phyloP scores from a whole-genome alignment of 768 basidiomycete genomes.

The Suillus luteus region DNA sequence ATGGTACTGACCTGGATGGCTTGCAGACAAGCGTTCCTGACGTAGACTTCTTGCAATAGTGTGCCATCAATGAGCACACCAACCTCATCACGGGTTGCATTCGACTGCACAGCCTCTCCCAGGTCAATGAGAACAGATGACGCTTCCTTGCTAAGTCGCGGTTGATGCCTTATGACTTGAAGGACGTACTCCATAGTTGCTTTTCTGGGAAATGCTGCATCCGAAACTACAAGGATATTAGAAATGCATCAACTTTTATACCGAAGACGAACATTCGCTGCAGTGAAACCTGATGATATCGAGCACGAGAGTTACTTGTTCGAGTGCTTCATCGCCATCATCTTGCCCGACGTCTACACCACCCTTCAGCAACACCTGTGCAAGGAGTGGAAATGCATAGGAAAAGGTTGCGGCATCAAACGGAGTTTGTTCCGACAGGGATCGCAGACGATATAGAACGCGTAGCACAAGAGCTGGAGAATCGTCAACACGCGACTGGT shows the following conservation, averaged over 20 bases:
- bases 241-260: slow-evolving; percentile 19
- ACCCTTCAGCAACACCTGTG: slow-evolving; percentile 64
- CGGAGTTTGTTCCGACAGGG: slow-evolving; percentile 75
- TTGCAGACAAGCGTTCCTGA: slow-evolving; percentile 87
- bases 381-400: slow-evolving; percentile 75
- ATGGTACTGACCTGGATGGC: slow-evolving; percentile 69
- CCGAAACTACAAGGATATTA: slow-evolving; percentile 52
- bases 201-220: slow-evolving; percentile 72
- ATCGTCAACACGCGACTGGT: slow-evolving; percentile 4
- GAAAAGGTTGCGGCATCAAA: slow-evolving; percentile 88
- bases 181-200: slow-evolving; percentile 70
- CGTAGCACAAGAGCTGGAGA: slow-evolving; percentile 72
- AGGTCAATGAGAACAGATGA: slow-evolving; percentile 79
- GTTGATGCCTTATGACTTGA: slow-evolving; percentile 72
- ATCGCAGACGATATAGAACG: slow-evolving; percentile 81
- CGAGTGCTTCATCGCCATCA: slow-evolving; percentile 75
- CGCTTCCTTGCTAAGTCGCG: slow-evolving; percentile 80
- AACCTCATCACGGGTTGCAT: slow-evolving; percentile 64
- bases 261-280: slow-evolving; percentile 27
- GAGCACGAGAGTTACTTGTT: slow-evolving; percentile 73
- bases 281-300: slow-evolving; percentile 41
- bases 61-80: slow-evolving; percentile 69
- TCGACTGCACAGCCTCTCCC: slow-evolving; percentile 74
- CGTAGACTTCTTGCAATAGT: slow-evolving; percentile 83
- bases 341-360: slow-evolving; percentile 54